Conservation (phyloP, 2,329 filamentous ascomycete genomes). For the Amesomyces nigricolor region DNA sequence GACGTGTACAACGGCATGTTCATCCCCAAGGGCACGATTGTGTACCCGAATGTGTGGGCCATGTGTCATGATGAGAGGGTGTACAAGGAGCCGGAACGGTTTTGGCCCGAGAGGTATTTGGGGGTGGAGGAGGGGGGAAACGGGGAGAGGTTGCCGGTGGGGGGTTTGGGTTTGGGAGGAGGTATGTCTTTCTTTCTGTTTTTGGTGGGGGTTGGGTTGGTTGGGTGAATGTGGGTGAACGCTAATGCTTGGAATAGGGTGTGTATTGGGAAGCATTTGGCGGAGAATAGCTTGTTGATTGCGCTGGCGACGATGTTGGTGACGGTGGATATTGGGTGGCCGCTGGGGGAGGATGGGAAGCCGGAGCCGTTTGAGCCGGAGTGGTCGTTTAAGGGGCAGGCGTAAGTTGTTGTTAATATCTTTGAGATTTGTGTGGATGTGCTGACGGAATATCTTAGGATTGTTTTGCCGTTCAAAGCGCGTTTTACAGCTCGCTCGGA, state of each 20-base stretch:
- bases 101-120: slow-evolving; percentile 31
- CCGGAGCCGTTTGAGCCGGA: slow-evolving; percentile 24
- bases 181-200: slow-evolving; percentile 9
- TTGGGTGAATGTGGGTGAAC: no score
- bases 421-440: not conserved
- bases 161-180: slow-evolving; percentile 41
- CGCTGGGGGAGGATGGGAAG: slow-evolving; percentile 22
- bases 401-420: slow-evolving; percentile 16
- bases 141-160: slow-evolving; percentile 30
- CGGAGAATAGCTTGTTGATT: slow-evolving; percentile 43
- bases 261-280: slow-evolving; percentile 42
- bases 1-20: slow-evolving; percentile 39
- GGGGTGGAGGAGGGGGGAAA: slow-evolving; percentile 23
- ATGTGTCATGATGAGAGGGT: slow-evolving; percentile 33
- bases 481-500: slow-evolving; percentile 15
- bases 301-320: slow-evolving; percentile 32
- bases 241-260: slow-evolving; percentile 26
- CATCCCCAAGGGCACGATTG: slow-evolving; percentile 40
- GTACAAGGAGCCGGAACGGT: slow-evolving; percentile 30
- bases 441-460: slow-evolving; percentile 8
- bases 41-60: slow-evolving; percentile 39
- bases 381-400: slow-evolving; percentile 28
- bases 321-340: slow-evolving; percentile 28
- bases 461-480: slow-evolving; percentile 22
- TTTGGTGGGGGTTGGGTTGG: no score